Evolutionary conservation across 2,329 filamentous ascomycete species (phyloP).

Genomic region (Pochonia chlamydosporia): DNA sequence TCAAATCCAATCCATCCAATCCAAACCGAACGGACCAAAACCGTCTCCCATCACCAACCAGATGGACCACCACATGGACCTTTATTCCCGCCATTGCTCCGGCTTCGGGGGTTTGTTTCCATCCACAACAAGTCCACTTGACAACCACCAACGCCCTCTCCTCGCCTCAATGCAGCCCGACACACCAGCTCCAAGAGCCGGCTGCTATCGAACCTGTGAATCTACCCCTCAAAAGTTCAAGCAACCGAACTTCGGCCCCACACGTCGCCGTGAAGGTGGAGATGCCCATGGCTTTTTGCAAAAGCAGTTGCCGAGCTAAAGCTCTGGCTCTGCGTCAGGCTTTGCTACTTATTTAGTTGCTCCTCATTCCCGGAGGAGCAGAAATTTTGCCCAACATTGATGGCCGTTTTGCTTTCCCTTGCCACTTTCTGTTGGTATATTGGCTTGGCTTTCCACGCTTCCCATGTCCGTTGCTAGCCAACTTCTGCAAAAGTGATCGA

Average conservation of each 20-base stretch:
- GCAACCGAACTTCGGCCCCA: not conserved
- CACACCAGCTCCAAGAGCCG: not conserved
- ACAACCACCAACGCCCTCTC: not conserved
- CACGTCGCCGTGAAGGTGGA: not conserved
- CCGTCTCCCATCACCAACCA: too few relatives aligned
- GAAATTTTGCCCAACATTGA: too few relatives aligned
- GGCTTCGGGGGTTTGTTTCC: not conserved
- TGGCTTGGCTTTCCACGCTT: too few relatives aligned
- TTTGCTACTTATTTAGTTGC: not conserved
- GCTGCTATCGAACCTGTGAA: too few relatives aligned
- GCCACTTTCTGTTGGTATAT: not conserved
- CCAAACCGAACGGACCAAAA: too few relatives aligned
- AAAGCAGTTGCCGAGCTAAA: not conserved
- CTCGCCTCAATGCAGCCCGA: not conserved
- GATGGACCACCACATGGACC: too few relatives aligned
- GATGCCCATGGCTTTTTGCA: not conserved
- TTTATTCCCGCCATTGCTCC: not conserved
- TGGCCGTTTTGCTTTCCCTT: not conserved
- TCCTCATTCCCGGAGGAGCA: too few relatives aligned
- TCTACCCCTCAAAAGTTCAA: too few relatives aligned
- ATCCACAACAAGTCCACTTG: not conserved
- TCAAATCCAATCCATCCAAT: too few relatives aligned
- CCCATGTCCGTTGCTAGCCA: too few relatives aligned
- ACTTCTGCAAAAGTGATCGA: too few relatives aligned
- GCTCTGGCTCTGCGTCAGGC: too few relatives aligned